These are phyloP conservation scores for Aaosphaeria pasadenensis DNA, from an alignment of 2,329 filamentous ascomycete genomes.

Conservation along the genomic window DNA sequence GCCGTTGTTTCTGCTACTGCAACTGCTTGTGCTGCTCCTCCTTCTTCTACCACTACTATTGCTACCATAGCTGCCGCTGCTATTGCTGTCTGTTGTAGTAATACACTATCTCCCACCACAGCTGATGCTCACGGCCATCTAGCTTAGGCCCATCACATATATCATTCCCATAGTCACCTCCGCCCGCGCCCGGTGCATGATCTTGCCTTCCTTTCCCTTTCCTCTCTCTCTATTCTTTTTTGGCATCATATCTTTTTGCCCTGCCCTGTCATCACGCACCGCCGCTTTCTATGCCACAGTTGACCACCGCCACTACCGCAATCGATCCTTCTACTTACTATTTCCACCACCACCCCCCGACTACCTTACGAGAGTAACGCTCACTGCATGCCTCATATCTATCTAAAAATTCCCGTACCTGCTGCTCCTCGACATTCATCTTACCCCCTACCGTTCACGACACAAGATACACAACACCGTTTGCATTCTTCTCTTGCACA, in stretches of 20 bases:
- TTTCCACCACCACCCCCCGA: background rate
- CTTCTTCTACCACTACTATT: conserved; percentile 1
- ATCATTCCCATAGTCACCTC: too few species aligned
- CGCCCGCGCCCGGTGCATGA: background rate
- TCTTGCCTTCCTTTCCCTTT: conserved; percentile 7
- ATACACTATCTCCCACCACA: conserved; percentile 2
- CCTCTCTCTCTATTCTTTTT: conserved; percentile 21
- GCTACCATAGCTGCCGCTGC: background rate
- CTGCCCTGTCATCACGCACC: too few species aligned
- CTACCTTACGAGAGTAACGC: background rate
- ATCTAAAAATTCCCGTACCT: background rate
- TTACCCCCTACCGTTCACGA: too few species aligned
- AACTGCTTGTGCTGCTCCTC: conserved; percentile 21
- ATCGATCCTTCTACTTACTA: background rate
- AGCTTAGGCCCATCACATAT: too few species aligned
- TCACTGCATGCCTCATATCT: background rate
- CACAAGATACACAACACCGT: too few species aligned
- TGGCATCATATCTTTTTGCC: conserved; percentile 4
- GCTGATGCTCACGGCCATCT: background rate
- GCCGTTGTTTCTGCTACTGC: conserved; percentile 6
- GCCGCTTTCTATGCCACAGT: background rate
- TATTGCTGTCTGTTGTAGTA: background rate
- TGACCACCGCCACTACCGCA: background rate
- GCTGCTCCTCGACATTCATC: too few species aligned
- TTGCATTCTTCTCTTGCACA: too few species aligned